Base-by-base conservation (phyloP, 495 filamentous ascomycete species). In the Daldinia concentrica region DNA sequence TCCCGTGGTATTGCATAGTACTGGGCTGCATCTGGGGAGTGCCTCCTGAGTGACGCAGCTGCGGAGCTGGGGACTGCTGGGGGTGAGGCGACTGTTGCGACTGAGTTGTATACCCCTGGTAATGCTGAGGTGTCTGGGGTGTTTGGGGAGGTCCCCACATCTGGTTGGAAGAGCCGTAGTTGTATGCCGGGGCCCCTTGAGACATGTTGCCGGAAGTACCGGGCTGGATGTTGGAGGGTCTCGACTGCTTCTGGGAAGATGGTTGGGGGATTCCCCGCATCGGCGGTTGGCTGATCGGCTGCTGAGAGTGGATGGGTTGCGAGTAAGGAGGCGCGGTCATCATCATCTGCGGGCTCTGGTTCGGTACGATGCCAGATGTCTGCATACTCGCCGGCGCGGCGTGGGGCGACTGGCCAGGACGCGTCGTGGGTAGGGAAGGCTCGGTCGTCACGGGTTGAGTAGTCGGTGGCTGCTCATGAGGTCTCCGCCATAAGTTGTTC, bases 401-500 rank as follows among this genome's bases (percentile, higher is more conserved):
- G 79, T 79, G 86, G 74, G 79, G 84, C 77, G 79, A 86, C 77
- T 83, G 77, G 68, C 80, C 82, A 73, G 82, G 79, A 73, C 77
- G 83, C 75, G 80, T 87, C 74, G 74, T 81, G 65, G 85, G 79
- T 8, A 82, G 74, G 62, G 71, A 57, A 17, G 82, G 58, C 70
- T 86, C 83, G 58, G 81, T 77, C 22, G 83, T 76, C 58, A 82
- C 68, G 60, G 88, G 77, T 76, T 86, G 84, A 68, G 77, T 77
- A 22, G 88, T 82, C 34, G 86, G 77, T 24, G 93, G 90, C 62
- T 83, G 85, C 76, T 95, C 93, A 70, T 91, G 94, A 29, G 89
- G 91, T 75, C 89, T 87, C 64, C 88, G 85, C 90, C 92, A 98
- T 52, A 90, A 86, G 64, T 89, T 89, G 58, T 92, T 89, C 68